Evolutionary conservation across 2,329 filamentous ascomycete genomes (phyloP).

Genomic region (Ophiognomonia clavigignenti-juglandacearum): DNA sequence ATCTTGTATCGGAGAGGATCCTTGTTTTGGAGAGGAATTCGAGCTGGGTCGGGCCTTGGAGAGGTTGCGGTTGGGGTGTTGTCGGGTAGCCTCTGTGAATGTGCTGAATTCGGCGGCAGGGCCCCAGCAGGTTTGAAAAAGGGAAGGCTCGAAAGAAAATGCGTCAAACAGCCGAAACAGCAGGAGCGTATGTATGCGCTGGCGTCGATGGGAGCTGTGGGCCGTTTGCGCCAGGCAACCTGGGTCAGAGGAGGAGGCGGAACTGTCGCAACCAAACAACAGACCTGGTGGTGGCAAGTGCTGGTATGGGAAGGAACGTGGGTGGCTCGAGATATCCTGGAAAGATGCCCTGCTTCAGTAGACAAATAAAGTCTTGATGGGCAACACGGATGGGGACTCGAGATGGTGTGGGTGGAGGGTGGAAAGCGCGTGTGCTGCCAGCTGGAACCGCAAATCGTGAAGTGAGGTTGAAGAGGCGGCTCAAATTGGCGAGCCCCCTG

Average conservation of each 20-base stretch:
- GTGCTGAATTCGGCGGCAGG: too few species aligned
- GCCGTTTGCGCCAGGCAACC: constrained; percentile 5
- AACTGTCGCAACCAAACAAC: not conserved
- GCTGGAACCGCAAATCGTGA: too few species aligned
- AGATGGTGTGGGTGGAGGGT: too few species aligned
- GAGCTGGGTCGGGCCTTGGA: not conserved
- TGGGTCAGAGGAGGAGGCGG: not conserved
- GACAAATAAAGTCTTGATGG: not conserved
- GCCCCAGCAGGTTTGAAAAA: too few species aligned
- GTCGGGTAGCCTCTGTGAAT: too few species aligned
- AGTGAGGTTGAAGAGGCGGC: too few species aligned
- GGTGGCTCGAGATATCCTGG: not conserved
- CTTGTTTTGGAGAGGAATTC: not conserved
- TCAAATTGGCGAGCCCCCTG: too few species aligned
- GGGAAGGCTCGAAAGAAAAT: too few species aligned
- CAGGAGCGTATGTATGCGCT: not conserved
- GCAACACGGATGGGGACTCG: not conserved
- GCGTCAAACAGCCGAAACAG: too few species aligned
- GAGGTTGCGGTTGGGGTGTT: too few species aligned
- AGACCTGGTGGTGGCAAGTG: not conserved
- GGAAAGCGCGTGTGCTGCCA: too few species aligned
- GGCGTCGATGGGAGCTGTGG: not conserved
- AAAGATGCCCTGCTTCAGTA: not conserved
- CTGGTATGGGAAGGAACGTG: not conserved
- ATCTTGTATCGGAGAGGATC: not conserved